phyloP scores from a whole-genome alignment of 1,284 basidiomycete genomes.

The Inonotus hispidus region DNA sequence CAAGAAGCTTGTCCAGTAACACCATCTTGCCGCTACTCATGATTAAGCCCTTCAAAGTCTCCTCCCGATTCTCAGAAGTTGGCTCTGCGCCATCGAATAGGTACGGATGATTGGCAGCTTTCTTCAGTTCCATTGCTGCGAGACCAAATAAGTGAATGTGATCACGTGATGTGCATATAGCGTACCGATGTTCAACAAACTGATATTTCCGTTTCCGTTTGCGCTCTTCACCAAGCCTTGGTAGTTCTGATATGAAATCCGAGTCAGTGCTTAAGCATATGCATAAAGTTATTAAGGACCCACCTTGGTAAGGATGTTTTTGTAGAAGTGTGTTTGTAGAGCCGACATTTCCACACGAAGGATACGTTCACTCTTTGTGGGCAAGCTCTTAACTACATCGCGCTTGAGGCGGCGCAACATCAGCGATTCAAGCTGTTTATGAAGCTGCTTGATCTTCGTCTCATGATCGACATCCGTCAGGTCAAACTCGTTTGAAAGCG shows the following conservation, averaged over 20 bases:
- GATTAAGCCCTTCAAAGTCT: conserved; percentile 91
- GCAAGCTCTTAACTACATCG: conserved; percentile 95
- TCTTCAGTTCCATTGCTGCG: conserved; percentile 91
- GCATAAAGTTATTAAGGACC: conserved; percentile 17
- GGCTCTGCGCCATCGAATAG: conserved; percentile 95
- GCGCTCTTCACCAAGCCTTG: conserved; percentile 86
- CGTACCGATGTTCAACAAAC: conserved; percentile 86
- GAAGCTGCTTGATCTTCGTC: conserved; percentile 90
- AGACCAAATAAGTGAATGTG: conserved; percentile 9
- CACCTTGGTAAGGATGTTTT: conserved; percentile 96
- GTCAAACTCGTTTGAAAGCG: conserved; percentile 91
- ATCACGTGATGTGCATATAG: conserved; percentile 13
- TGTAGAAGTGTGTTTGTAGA: conserved; percentile 98
- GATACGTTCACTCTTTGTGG: conserved; percentile 98
- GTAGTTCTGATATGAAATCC: conserved; percentile 65
- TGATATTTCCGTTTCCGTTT: conserved; percentile 80
- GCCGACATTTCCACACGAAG: conserved; percentile 97
- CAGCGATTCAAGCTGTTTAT: conserved; percentile 88
- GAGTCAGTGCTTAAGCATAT: background rate
- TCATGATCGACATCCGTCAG: conserved; percentile 91
- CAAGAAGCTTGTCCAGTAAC: conserved; percentile 89
- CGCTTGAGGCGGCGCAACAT: conserved; percentile 96
- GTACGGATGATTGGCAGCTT: conserved; percentile 97
- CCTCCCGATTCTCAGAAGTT: conserved; percentile 70
- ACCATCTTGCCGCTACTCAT: conserved; percentile 99